Evolutionary conservation across 306 rosid species (phyloP), one percentile per base, ranked within the genome.

Genomic region (Spatholobus suberectus): DNA sequence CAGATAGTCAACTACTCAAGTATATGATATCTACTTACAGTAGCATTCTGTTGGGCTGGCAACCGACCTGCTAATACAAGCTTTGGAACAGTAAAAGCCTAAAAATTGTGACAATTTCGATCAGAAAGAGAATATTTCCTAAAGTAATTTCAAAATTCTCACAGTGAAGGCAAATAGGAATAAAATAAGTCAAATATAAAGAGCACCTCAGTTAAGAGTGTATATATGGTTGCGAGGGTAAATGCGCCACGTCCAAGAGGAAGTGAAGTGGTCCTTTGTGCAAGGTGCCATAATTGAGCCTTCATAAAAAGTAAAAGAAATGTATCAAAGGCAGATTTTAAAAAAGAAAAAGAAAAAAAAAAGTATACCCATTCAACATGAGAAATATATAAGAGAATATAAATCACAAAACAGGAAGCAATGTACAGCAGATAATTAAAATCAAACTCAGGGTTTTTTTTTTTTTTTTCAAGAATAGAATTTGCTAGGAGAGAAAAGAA

Each of bases 231-330:
- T 54, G 97, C 99, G 37, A 95, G 97, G 46, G 99, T 95, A 84
- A 95, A 95, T 69, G 99, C 99, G 82, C 98, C 99, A 62, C 98
- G 99, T 73, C 99, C 99, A 62, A 95, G 85, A 78, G 99, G 96
- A 85, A 95, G 97, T 75, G 98, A 85, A 73, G 98, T 93, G 76
- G 99, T 95, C 85, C 99, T 89, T 83, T 95, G 99, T 32, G 99
- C 99, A 80, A 95, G 92, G 79, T 95, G 91, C 99, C 99, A 95
- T 62, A 95, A 82, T 81, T 90, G 99, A 85, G 99, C 91, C 99
- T 93, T 83, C 59, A 88, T 11, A 83, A 80, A 66, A 65, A 70
- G 63, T 81, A 62, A 52, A 82, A 73, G 59, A 61, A 78, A 81
- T 77, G 67, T 29, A 73, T 81, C 73, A 58, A 73, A 74, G 79